These are phyloP conservation scores for Polytrichum commune DNA, from an alignment of 225 moss, liverwort and hornwort species.

Conservation along the genomic window DNA sequence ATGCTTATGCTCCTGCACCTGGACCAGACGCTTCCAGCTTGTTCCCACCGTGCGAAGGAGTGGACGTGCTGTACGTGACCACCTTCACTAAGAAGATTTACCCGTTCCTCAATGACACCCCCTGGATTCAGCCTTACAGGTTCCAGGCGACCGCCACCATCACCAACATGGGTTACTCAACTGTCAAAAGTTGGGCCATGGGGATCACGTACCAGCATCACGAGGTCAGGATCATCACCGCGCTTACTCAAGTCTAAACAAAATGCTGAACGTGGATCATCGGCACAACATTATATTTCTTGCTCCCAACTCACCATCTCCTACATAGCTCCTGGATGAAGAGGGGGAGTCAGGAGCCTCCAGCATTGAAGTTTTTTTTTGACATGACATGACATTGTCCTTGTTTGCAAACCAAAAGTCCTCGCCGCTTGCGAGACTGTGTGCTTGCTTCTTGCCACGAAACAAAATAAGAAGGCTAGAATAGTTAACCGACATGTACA, in stretches of 20 bases:
- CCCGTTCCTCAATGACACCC: conserved; percentile 49
- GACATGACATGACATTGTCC: no score
- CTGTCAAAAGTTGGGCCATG: conserved; percentile 60
- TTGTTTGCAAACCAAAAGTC: no score
- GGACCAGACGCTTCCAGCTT: conserved; percentile 1
- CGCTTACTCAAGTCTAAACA: not conserved
- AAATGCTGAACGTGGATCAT: no score
- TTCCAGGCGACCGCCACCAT: conserved; percentile 53
- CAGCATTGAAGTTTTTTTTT: no score
- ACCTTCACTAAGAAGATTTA: conserved; percentile 52
- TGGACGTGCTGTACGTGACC: conserved; percentile 38
- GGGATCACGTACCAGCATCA: conserved; percentile 59
- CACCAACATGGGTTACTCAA: conserved; percentile 64
- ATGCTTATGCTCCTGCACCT: conserved; percentile 35
- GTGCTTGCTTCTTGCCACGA: no score
- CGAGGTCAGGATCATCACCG: conserved; percentile 45
- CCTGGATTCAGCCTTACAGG: conserved; percentile 73
- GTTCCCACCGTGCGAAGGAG: conserved; percentile 48
- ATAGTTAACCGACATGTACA: no score
- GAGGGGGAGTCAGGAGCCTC: no score
- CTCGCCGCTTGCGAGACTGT: no score
- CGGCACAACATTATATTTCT: no score
- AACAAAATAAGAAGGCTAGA: no score
- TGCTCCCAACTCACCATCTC: no score
- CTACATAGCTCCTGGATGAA: no score